Evolutionary conservation across 2,329 filamentous ascomycete genomes (phyloP).

Genomic region (Colletotrichum karsti): DNA sequence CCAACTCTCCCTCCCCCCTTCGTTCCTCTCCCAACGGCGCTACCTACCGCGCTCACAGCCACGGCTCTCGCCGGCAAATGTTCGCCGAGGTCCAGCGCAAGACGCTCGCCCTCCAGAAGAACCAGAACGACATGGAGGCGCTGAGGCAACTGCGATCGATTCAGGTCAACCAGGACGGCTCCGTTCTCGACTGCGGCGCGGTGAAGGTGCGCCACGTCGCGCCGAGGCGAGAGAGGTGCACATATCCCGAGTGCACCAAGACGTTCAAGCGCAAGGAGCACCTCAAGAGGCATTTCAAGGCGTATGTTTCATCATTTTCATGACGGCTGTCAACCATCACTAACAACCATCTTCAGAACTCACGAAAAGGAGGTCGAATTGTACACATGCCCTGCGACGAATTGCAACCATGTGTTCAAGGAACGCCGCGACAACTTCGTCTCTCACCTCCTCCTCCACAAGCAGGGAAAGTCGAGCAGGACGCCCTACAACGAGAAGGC

Average conservation of each 20-base stretch:
- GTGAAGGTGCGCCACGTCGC: constrained; percentile 31
- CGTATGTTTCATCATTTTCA: constrained; percentile 46
- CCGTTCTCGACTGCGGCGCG: constrained; percentile 25
- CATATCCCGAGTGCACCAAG: constrained; percentile 55
- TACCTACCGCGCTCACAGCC: constrained; percentile 35
- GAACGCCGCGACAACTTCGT: constrained; percentile 34
- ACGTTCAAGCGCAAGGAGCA: constrained; percentile 63
- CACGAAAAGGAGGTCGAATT: constrained; percentile 29
- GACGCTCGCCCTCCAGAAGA: constrained; percentile 52
- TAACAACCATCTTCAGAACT: constrained; percentile 8
- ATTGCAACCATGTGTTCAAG: constrained; percentile 31
- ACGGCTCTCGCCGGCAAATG: constrained; percentile 44
- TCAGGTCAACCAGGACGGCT: constrained; percentile 27
- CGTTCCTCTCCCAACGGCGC: constrained; percentile 42
- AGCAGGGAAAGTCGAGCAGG: constrained; percentile 31
- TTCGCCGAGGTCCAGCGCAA: constrained; percentile 53
- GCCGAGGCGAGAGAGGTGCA: constrained; percentile 42
- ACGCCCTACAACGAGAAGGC: constrained; percentile 31
- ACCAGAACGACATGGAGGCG: constrained; percentile 38
- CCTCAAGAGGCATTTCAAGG: constrained; percentile 61
- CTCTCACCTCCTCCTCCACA: constrained; percentile 32
- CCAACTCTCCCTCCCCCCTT: constrained; percentile 39
- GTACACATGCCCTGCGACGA: constrained; percentile 29
- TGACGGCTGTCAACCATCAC: constrained; percentile 31
- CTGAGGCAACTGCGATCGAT: constrained; percentile 29